Conservation (phyloP, 75 land plant species). For the Pinus taeda region DNA sequence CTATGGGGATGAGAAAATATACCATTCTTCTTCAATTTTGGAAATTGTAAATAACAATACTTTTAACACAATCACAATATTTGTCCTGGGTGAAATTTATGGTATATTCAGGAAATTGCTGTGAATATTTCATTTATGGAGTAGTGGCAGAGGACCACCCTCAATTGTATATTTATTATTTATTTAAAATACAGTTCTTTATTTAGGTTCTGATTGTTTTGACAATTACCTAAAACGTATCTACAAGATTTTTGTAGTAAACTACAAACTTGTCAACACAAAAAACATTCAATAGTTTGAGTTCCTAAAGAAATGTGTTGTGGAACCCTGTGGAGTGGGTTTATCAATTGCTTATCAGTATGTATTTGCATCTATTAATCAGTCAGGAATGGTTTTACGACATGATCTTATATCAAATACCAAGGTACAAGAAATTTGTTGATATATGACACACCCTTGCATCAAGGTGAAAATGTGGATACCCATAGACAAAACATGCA, state of each 20-base stretch:
- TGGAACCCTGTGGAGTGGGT: conserved; percentile 78
- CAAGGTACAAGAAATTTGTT: conserved; percentile 40
- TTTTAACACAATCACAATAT: conserved; percentile 62
- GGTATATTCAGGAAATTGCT: conserved; percentile 50
- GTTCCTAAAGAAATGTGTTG: conserved; percentile 36
- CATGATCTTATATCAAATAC: conserved; percentile 62
- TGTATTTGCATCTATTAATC: conserved; percentile 60
- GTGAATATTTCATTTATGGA: conserved; percentile 79
- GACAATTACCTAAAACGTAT: conserved; percentile 53
- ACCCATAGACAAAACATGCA: too few species aligned
- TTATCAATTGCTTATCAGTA: conserved; percentile 50
- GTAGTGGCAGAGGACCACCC: conserved; percentile 56
- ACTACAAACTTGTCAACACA: conserved; percentile 53
- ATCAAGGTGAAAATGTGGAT: too few species aligned
- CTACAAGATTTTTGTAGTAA: conserved; percentile 56
- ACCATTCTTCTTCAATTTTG: conserved; percentile 16
- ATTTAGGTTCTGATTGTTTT: conserved; percentile 44
- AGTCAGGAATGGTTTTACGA: conserved; percentile 55
- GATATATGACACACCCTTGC: too few species aligned
- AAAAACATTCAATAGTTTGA: conserved; percentile 41
- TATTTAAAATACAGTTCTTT: conserved; percentile 49
- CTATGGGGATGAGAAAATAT: conserved; percentile 43
- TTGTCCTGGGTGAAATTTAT: conserved; percentile 69
- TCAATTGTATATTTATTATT: conserved; percentile 57
- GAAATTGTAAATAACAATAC: conserved; percentile 47